These are phyloP conservation scores for Helianthus annuus DNA, from an alignment of 129 eudicot species.

Conservation along the genomic window HanXRQr2.0-SUNRISE NC_035434.2:20007249-20007748, in stretches of 20 bases:
- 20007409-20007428: slow-evolving; percentile 24
- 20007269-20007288: slow-evolving; percentile 50
- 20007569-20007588: slow-evolving; percentile 50
- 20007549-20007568: slow-evolving; percentile 40
- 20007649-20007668: slow-evolving; percentile 45
- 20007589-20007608: slow-evolving; percentile 32
- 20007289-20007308: slow-evolving; percentile 40
- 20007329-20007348: slow-evolving; percentile 34
- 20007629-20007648: slow-evolving; percentile 28
- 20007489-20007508: slow-evolving; percentile 25
- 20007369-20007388: slow-evolving; percentile 37
- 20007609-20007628: slow-evolving; percentile 38
- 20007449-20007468: slow-evolving; percentile 40
- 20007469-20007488: slow-evolving; percentile 26
- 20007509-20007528: slow-evolving; percentile 38
- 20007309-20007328: slow-evolving; percentile 19
- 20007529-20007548: slow-evolving; percentile 37
- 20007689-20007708: slow-evolving; percentile 17
- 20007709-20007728: slow-evolving; percentile 16
- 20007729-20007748: slow-evolving; percentile 25
- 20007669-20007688: slow-evolving; percentile 28
- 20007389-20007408: slow-evolving; percentile 21
- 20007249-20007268: slow-evolving; percentile 20
- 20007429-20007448: slow-evolving; percentile 43
- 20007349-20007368: slow-evolving; percentile 49